Evolutionary conservation across 192 early-diverging fungal genomes (phyloP).

Genomic region (Ramicandelaber brevisporus): DNA sequence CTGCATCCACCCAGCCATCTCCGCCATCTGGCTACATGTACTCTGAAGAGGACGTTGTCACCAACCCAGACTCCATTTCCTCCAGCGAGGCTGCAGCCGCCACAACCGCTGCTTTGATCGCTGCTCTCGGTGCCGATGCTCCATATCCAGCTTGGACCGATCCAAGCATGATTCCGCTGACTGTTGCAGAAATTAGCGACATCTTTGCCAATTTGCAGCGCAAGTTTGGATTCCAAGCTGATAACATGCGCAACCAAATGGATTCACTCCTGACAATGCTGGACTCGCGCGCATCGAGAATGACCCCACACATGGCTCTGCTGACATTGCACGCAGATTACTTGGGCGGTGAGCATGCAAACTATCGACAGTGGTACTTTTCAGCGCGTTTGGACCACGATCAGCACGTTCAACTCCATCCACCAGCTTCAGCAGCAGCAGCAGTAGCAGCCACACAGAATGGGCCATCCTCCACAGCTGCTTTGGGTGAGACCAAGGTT

Average conservation of each 20-base stretch:
- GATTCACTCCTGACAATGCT: constrained; percentile 56
- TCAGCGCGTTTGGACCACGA: constrained; percentile 37
- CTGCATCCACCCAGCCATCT: no score
- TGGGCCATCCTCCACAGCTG: constrained; percentile 18
- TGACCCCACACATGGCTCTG: constrained; percentile 39
- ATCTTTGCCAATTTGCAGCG: constrained; percentile 34
- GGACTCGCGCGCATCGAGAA: constrained; percentile 48
- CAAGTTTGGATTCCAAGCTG: constrained; percentile 55
- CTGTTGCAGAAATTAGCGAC: constrained; percentile 35
- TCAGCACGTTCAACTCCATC: no score
- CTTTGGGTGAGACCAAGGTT: constrained; percentile 6
- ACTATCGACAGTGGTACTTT: constrained; percentile 69
- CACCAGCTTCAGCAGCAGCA: constrained; percentile 10
- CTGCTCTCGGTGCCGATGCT: no score
- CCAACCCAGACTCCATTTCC: no score
- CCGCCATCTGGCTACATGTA: no score
- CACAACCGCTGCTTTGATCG: no score
- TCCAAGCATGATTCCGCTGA: constrained; percentile 31
- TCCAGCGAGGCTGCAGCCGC: no score
- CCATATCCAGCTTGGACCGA: constrained; percentile 28
- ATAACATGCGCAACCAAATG: constrained; percentile 49
- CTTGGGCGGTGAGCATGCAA: constrained; percentile 53
- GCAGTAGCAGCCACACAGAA: constrained; percentile 7
- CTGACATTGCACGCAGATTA: constrained; percentile 51
- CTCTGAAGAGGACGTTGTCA: no score